Evolutionary conservation across 2,329 filamentous ascomycete genomes (phyloP), one percentile per base, ranked within the genome.

Genomic region (Tolypocladium capitatum): DNA sequence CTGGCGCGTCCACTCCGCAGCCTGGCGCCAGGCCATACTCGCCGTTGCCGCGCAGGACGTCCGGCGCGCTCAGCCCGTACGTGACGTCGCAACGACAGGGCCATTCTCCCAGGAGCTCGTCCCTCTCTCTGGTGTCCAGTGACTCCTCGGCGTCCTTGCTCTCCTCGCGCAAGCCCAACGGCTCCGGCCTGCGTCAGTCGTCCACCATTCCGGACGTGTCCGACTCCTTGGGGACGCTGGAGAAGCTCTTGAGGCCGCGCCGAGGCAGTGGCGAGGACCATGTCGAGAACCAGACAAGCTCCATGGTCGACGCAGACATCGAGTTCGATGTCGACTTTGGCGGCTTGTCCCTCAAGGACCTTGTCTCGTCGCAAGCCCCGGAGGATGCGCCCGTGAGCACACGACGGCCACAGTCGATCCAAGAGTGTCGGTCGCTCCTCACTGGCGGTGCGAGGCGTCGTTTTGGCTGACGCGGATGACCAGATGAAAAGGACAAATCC

Each of bases 61-160:
- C 83, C 13, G 80, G 76, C 60, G 80, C 77, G 59, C 77, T 86
- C 49, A 82, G 77, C 38, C 84, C 84, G 9, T 82, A 82, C 56
- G 69, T 81, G 49, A 78, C 82, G 32, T 81, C 80, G 13, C 78
- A 81, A 56, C 77, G 87, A 49, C 78, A 84, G 21, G 80, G 79
- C 14, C 67, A 84, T 36, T 80, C 75, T 43, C 81, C 86, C 21
- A 77, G 86, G 52, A 81, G 80, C 6, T 95, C 91, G 1, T 86
- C 86, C 2, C 69, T 91, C 7, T 92, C 88, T 2, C 71, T 91
- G n/a, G 72, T 78, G 11, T 80, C 86, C 6, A 86, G 79, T 64
- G 84, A 87, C 47, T 95, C 91, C 3, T 83, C 79, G 4, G 73
- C 80, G 0, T 94, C 87, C 36, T 72, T 95, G 24, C 75, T 87